Evolutionary conservation across 371 early-diverging fungal genomes (phyloP), one percentile per base, ranked within the genome.

Genomic region (Lichtheimia ramosa): DNA sequence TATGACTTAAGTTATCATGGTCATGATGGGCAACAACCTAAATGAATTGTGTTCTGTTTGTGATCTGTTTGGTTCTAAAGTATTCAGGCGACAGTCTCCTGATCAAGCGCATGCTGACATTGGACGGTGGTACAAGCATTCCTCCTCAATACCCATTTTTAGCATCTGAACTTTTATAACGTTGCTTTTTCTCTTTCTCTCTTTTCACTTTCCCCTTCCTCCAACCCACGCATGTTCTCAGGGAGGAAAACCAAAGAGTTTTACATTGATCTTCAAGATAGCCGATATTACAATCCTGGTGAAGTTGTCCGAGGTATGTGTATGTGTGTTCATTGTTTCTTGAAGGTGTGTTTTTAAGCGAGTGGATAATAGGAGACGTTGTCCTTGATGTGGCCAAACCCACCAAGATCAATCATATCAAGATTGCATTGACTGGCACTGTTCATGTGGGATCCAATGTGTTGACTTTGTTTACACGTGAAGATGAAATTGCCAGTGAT

Each of bases 261-360:
- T 27, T 78, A 77, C 55, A 75, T 81, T 65, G 68, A 71, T 7
- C 63, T 81, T 2, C 51, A 64, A 40, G 63, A 72, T 42, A 64
- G 73, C 20, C 60, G 70, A 43, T 75, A 68, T 28, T 81, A 70
- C 51, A 71, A 64, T 46, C 74, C 77, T 28, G 81, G 81, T 16
- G 78, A 81, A 43, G 51, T 61, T 23, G 59, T 81, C n/a, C 54
- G 56, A 60, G 81, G 81, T 77, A 69, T 57, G 41, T 21, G 18
- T 13, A 56, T 21, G 39, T 1, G 28, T 28, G 28, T n/a, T n/a
- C n/a, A n/a, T n/a, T 28, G 28, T 28, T 6, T 28, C 1, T 28
- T 3, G 1, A 25, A 25, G 25, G 25, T 25, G 25, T 5, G 25
- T 5, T 5, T 25, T 7, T 28, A 28, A 28, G 7, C 28, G 1